Base-by-base conservation (phyloP, 1,284 basidiomycete species). In the Rhodotorula sp. region DNA sequence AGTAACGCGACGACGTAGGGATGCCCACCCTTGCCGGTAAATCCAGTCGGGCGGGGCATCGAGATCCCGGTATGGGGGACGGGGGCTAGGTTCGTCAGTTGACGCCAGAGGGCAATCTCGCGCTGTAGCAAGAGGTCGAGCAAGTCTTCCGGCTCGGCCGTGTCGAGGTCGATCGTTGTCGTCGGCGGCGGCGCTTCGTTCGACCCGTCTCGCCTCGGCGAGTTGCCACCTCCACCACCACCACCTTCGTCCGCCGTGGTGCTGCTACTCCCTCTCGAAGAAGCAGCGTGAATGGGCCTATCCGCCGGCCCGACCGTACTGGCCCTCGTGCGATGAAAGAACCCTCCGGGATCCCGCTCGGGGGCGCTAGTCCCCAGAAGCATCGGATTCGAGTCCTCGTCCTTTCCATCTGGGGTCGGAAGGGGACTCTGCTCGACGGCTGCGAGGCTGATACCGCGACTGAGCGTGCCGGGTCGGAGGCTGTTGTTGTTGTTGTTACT, bases 61-160 rank as follows among this genome's bases (percentile, higher is more conserved):
- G 53, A 14, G 18, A 54, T 26, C 26, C 29, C 53, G 26, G n/a
- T 8, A 87, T 80, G 88, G 87, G 78, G 37, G 61, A 53, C 4
- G 10, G 55, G 53, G 24, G 60, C 12, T 15, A 66, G 65, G 86
- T 91, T 76, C 83, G 71, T 88, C 72, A 93, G 85, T 1, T 86
- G 83, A 6, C 87, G 82, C 93, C 93, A 95, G n/a, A 93, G 84
- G 18, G 83, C 80, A 33, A 89, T 86, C 82, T 96, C 93, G 68
- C 88, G 87, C 73, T 88, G 85, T 61, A 94, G 84, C n/a, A 78
- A 70, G 3, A 75, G 56, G 57, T 74, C 68, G 86, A 87, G 76
- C 84, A 87, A 74, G 84, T 67, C 66, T 37, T 62, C 70, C 33
- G 44, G 58, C 26, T 46, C 37, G 45, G 29, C 60, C 51, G n/a